Conservation (phyloP, 176 grass and related monocot genomes). For the Triticum aestivum region DNA sequence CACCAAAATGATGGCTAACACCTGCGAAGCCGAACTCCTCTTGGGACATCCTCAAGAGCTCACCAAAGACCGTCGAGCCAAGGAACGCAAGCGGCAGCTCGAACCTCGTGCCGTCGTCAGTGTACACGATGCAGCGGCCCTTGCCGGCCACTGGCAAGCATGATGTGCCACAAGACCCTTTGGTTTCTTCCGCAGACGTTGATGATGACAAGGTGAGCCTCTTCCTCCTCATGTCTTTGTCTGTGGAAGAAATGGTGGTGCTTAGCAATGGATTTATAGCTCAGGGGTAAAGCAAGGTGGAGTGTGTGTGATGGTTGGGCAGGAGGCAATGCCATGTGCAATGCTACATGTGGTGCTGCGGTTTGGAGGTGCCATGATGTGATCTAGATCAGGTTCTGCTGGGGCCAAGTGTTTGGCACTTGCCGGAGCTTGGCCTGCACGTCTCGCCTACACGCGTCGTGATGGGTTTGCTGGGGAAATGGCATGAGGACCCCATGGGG, state of each 20-base stretch:
- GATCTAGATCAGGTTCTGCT: not conserved
- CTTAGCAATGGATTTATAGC: constrained; percentile 2
- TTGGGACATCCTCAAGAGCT: constrained; percentile 42
- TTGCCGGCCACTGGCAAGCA: constrained; percentile 6
- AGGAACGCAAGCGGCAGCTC: constrained; percentile 44
- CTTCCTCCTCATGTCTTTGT: not conserved
- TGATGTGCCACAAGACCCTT: not conserved
- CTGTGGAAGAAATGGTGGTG: not conserved
- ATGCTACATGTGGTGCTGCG: not conserved
- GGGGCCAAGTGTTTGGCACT: constrained; percentile 9
- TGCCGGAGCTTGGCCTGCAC: not conserved
- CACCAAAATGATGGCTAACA: not conserved
- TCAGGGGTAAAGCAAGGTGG: not conserved
- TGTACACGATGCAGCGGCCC: constrained; percentile 26
- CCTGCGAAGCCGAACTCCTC: constrained; percentile 47
- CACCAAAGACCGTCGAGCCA: constrained; percentile 10
- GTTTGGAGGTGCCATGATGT: not conserved
- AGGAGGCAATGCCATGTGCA: constrained; percentile 40
- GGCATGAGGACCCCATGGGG: not conserved
- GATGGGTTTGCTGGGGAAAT: not conserved
- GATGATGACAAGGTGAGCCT: not conserved
- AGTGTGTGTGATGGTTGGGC: constrained; percentile 3
- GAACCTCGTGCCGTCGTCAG: constrained; percentile 25
- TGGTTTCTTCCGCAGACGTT: not conserved
- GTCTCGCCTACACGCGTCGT: not conserved